Base-by-base conservation (phyloP, 2,329 filamentous ascomycete genomes). In the Escovopsis weberi region DNA sequence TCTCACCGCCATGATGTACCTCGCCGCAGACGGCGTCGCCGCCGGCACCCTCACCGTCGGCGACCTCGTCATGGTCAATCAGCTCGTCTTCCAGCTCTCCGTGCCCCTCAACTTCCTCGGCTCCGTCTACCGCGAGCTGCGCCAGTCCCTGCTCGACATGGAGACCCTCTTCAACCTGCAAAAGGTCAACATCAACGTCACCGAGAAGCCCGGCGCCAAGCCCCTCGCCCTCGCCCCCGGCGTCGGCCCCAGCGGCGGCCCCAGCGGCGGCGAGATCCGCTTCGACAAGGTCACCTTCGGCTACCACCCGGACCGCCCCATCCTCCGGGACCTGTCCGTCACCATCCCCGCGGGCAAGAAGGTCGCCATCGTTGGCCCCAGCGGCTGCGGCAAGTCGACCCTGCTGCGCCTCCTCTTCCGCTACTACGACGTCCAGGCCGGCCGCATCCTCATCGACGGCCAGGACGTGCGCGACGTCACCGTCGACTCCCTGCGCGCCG, bases 31-130 rank as follows among this genome's bases (percentile, higher is more conserved):
- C 54, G 93, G 93, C 33, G 87, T 98, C 1, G 86, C 85, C 1
- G 70, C 67, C 3, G 89, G 89, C 12, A 67, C 70, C 6, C 65
- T 98, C 53, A 95, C 89, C 0, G 88, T 98, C 12, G 91, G 91
- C 45, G 93, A 98, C 58, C 71, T 98, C 30, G 91, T 98, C 57
- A 93, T 98, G 85, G 86, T 98, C 51, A 98, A 98, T 61, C 91
- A 96, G 67, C 79, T 98, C 15, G 88, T 98, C 45, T 98, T 98
- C 65, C 91, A 98, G 64, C 79, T 98, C 6, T 95, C 87, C 0
- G 86, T 98, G 4, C 91, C 91, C 0, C 74, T 98, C 46, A 98
- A 98, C 69, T 98, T 98, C 62, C 70, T 98, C 4, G 91, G 91
- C n/a, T 94, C 87, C 12, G 89, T 98, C 11, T 98, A 98, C 60